Evolutionary conservation across 306 rosid species (phyloP).

Genomic region (Boehmeria nivea): DNA sequence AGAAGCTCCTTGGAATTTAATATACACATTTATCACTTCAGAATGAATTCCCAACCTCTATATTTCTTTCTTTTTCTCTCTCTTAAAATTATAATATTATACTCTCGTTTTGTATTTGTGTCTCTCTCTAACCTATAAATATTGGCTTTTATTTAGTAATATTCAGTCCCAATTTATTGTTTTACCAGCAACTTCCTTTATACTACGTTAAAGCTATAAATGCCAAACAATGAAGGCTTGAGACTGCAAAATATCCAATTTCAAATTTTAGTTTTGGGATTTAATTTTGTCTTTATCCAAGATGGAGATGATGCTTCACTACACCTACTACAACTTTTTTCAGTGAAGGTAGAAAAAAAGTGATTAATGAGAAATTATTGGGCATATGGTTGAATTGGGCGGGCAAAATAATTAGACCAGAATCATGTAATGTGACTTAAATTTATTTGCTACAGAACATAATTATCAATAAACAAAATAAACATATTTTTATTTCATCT

Average conservation of each 20-base stretch:
- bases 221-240: background rate
- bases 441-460: too few species aligned
- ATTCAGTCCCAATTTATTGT: background rate
- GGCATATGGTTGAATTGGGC: background rate
- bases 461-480: too few species aligned
- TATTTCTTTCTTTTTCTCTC: background rate
- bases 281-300: background rate
- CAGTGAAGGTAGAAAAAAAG: background rate
- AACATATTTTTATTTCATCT: too few species aligned
- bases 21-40: conserved; percentile 5
- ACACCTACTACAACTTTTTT: background rate
- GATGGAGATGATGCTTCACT: background rate
- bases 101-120: too few species aligned
- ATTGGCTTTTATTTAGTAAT: background rate
- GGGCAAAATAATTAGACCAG: background rate
- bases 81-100: background rate
- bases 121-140: background rate
- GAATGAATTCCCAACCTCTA: background rate
- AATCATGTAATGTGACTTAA: too few species aligned
- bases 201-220: conserved; percentile 6
- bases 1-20: conserved; percentile 18
- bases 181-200: conserved; percentile 1
- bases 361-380: background rate
- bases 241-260: background rate
- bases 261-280: background rate